Conservation (phyloP, 805 yeast genomes). For the Wilhelminamyces savonicus region DNA sequence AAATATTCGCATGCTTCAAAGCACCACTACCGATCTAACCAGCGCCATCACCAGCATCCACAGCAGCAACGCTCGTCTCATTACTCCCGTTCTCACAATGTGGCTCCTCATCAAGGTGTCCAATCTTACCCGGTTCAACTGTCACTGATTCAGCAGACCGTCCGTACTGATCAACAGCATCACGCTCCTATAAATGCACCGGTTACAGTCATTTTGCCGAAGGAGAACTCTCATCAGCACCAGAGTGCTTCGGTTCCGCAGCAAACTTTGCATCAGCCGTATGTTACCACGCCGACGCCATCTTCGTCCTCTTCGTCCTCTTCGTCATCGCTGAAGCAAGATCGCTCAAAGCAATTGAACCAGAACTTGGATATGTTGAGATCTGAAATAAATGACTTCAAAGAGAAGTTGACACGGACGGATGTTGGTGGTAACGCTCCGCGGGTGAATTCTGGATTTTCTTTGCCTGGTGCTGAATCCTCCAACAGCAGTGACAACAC, state of each 20-base stretch:
- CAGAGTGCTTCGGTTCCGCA: too few species aligned
- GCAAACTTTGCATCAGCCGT: conserved; percentile 4
- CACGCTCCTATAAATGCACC: too few species aligned
- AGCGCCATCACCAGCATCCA: conserved; percentile 1
- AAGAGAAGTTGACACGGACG: conserved; percentile 29
- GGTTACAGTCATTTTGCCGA: too few species aligned
- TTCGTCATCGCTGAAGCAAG: too few species aligned
- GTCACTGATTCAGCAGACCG: too few species aligned
- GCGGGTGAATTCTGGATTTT: background rate
- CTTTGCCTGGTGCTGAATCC: too few species aligned
- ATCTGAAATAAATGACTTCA: conserved; percentile 38
- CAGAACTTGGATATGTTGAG: conserved; percentile 36
- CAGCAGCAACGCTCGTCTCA: background rate
- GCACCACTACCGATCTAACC: background rate
- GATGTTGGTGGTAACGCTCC: conserved; percentile 8
- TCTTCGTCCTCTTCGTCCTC: too few species aligned
- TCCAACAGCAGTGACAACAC: conserved; percentile 3
- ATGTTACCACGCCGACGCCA: conserved; percentile 13
- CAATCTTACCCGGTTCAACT: too few species aligned
- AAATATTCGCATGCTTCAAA: background rate
- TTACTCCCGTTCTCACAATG: too few species aligned
- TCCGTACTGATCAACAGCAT: too few species aligned
- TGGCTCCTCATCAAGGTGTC: too few species aligned
- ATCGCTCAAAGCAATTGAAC: conserved; percentile 30
- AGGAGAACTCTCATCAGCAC: too few species aligned